Evolutionary conservation across 208 protist species (phyloP).

Genomic region (Crithidia expoeki): DNA sequence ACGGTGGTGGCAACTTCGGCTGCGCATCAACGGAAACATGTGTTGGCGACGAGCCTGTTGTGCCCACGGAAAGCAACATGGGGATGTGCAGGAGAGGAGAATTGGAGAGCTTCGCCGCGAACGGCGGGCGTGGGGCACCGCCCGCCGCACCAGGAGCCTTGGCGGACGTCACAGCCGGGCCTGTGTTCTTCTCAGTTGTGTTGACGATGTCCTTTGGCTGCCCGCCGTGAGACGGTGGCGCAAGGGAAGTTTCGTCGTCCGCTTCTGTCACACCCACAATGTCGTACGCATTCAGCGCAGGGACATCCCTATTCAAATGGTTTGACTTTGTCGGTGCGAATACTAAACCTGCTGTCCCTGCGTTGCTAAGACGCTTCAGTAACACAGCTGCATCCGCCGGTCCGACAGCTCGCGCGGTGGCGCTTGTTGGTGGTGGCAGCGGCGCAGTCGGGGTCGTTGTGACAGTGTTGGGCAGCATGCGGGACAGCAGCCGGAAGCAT

Average conservation of each 20-base stretch:
- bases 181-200: background rate
- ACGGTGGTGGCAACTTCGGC: background rate
- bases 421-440: background rate
- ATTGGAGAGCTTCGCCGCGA: background rate
- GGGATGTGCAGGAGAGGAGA: background rate
- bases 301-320: no score
- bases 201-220: background rate
- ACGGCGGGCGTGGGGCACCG: background rate
- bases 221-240: no score
- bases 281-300: background rate
- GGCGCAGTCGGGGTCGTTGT: background rate
- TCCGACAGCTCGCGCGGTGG: background rate
- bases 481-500: conserved; percentile 13
- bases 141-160: background rate
- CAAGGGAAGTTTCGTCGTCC: no score
- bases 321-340: no score
- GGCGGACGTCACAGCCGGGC: background rate
- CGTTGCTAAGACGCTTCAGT: background rate
- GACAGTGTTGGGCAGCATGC: background rate
- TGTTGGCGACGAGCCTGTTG: background rate
- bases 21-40: background rate
- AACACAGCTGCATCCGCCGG: background rate
- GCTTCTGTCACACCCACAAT: background rate
- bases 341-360: no score
- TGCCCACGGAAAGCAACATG: background rate